These are phyloP conservation scores for Diaporthe batatas DNA, from an alignment of 2,329 filamentous ascomycete genomes.

Conservation along the genomic window DNA sequence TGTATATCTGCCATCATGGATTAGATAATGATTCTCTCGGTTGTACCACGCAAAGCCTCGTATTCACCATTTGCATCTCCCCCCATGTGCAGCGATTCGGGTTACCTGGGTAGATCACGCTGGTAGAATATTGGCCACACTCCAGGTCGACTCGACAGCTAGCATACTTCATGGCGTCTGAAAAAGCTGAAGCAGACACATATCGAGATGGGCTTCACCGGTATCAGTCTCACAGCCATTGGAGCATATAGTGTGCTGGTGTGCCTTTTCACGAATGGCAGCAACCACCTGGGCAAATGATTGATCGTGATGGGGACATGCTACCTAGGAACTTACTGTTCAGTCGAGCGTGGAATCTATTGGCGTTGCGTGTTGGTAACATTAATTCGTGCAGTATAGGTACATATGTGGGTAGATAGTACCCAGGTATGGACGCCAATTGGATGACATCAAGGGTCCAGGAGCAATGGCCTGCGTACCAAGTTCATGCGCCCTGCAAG, in stretches of 20 bases:
- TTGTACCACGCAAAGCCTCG: too few species aligned
- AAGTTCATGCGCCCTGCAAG: not conserved
- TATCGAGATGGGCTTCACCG: not conserved
- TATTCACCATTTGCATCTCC: too few species aligned
- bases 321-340: too few species aligned
- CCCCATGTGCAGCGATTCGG: too few species aligned
- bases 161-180: not conserved
- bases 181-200: not conserved
- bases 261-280: not conserved
- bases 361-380: not conserved
- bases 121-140: too few species aligned
- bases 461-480: not conserved
- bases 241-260: too few species aligned
- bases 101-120: too few species aligned
- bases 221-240: not conserved
- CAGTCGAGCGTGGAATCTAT: too few species aligned
- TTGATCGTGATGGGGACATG: too few species aligned
- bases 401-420: too few species aligned
- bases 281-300: not conserved
- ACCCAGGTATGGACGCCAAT: not conserved
- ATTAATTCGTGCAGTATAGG: not conserved
- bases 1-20: too few species aligned
- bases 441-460: not conserved
- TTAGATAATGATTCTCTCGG: too few species aligned
- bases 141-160: not conserved